These are phyloP conservation scores for Diaporthe vaccinii DNA, from an alignment of 2,329 filamentous ascomycete species.

Conservation along the genomic window DNA sequence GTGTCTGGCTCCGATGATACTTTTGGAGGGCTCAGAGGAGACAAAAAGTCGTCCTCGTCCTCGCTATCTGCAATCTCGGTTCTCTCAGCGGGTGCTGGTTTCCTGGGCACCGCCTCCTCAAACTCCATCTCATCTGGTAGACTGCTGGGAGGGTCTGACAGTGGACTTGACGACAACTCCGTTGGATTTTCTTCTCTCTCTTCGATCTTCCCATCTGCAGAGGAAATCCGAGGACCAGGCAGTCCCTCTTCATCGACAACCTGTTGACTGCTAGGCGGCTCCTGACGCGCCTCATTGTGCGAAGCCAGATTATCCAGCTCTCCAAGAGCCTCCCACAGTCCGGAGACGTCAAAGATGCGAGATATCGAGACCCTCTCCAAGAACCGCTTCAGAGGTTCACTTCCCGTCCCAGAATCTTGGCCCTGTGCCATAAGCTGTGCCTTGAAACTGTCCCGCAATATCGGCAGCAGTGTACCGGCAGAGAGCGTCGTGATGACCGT, in stretches of 20 bases:
- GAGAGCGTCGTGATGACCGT: constrained; percentile 66
- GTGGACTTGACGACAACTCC: constrained; percentile 22
- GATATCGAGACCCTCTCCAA: constrained; percentile 67
- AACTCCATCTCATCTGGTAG: constrained; percentile 27
- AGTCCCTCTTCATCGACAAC: not conserved
- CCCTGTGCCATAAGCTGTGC: constrained; percentile 48
- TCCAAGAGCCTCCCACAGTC: constrained; percentile 67
- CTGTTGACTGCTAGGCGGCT: constrained; percentile 11
- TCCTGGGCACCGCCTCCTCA: not conserved
- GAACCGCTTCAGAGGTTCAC: constrained; percentile 49
- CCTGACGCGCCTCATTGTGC: not conserved
- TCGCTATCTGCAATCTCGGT: constrained; percentile 56
- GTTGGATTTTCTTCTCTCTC: not conserved
- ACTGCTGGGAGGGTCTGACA: constrained; percentile 38
- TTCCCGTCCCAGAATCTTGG: constrained; percentile 40
- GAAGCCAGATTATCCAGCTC: constrained; percentile 58
- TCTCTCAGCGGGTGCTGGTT: constrained; percentile 28
- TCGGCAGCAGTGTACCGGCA: constrained; percentile 54
- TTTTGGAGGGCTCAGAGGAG: constrained; percentile 2
- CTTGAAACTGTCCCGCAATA: constrained; percentile 57
- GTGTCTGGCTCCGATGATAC: not conserved
- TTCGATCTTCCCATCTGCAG: not conserved
- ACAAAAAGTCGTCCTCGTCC: constrained; percentile 52
- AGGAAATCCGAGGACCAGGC: too few relatives aligned
- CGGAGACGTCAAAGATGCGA: constrained; percentile 70